Evolutionary conservation across 2,329 filamentous ascomycete genomes (phyloP).

Genomic region (Aureobasidium sp.): DNA sequence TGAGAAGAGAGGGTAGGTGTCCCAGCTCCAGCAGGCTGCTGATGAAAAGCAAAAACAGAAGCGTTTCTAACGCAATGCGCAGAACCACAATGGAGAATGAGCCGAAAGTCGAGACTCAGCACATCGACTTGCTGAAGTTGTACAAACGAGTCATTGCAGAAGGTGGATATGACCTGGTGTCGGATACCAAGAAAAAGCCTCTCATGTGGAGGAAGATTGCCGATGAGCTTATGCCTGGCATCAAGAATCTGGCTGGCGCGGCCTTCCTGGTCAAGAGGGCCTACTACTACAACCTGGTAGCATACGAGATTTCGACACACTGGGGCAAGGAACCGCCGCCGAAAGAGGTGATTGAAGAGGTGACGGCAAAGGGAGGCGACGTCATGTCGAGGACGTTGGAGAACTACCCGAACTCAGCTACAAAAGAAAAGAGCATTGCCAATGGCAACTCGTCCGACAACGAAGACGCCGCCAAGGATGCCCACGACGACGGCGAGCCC

Average conservation of each 20-base stretch:
- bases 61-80: conserved; percentile 18
- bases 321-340: conserved; percentile 77
- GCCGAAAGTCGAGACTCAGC: conserved; percentile 70
- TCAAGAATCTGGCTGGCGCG: conserved; percentile 70
- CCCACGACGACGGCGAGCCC: conserved; percentile 44
- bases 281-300: conserved; percentile 84
- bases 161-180: conserved; percentile 79
- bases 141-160: conserved; percentile 69
- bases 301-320: conserved; percentile 74
- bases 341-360: conserved; percentile 77
- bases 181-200: conserved; percentile 62
- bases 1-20: conserved; percentile 60
- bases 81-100: conserved; percentile 69
- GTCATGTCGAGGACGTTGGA: conserved; percentile 73
- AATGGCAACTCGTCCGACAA: conserved; percentile 52
- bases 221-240: conserved; percentile 66
- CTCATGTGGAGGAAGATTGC: conserved; percentile 78
- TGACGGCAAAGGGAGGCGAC: conserved; percentile 71
- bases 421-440: conserved; percentile 38
- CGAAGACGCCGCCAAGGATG: conserved; percentile 42
- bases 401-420: conserved; percentile 55
- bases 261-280: conserved; percentile 80
- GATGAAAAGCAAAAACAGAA: background rate
- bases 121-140: conserved; percentile 69
- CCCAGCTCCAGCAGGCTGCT: background rate